phyloP scores from a whole-genome alignment of 2,329 filamentous ascomycete genomes.

The Colletotrichum paranaense region DNA sequence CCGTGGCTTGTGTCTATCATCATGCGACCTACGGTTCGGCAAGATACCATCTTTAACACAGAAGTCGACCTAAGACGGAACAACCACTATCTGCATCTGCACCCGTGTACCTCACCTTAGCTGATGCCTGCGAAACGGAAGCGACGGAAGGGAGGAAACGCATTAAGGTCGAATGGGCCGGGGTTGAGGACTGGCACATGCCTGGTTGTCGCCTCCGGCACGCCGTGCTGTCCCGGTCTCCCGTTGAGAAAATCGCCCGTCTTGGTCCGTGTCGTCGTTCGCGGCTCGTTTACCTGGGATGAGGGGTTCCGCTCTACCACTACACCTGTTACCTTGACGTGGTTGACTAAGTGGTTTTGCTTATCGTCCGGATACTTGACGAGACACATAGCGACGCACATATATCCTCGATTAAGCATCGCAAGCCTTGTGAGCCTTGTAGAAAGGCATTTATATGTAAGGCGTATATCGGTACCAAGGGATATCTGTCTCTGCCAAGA shows the following conservation, averaged over 20 bases:
- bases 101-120: not conserved
- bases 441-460: not conserved
- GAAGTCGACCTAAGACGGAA: not conserved
- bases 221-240: not conserved
- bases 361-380: not conserved
- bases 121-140: constrained; percentile 18
- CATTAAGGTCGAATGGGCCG: constrained; percentile 8
- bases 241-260: not conserved
- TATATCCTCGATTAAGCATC: not conserved
- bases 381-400: not conserved
- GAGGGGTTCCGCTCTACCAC: not conserved
- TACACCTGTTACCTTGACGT: not conserved
- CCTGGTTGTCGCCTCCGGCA: not conserved
- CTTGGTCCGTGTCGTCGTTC: constrained; percentile 14
- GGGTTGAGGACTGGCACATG: not conserved
- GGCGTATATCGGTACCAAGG: not conserved
- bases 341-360: not conserved
- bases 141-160: constrained; percentile 1
- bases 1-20: not conserved
- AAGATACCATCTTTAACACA: too few species aligned
- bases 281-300: constrained; percentile 15
- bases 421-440: too few species aligned
- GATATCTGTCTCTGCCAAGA: not conserved
- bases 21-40: not conserved
- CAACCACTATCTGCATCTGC: not conserved